Evolutionary conservation across 306 rosid genomes (phyloP).

Genomic region (Geum urbanum): DNA sequence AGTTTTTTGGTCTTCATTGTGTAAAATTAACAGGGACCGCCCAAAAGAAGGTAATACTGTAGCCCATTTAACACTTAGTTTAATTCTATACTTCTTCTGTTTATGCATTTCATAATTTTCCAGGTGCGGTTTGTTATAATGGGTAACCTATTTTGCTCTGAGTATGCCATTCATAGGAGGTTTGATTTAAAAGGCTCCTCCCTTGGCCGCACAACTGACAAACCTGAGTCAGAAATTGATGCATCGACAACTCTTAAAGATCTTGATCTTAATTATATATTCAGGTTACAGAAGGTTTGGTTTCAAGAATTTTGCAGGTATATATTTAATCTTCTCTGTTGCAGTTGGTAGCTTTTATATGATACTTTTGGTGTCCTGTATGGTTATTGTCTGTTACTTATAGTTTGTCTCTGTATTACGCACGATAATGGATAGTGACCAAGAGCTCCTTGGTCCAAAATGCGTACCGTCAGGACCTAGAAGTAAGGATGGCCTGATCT

Average conservation of each 20-base stretch:
- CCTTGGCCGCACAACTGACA: slow-evolving; percentile 74
- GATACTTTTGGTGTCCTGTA: neutral
- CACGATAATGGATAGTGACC: neutral
- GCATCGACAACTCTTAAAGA: slow-evolving; percentile 89
- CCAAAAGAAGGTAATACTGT: slow-evolving; percentile 73
- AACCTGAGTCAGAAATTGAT: slow-evolving; percentile 71
- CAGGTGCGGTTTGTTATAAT: slow-evolving; percentile 96
- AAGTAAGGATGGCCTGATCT: neutral
- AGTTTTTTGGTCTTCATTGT: slow-evolving; percentile 88
- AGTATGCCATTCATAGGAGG: slow-evolving; percentile 63
- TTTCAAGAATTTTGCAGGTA: slow-evolving; percentile 87
- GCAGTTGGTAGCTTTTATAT: neutral
- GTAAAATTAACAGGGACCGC: slow-evolving; percentile 66
- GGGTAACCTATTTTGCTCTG: slow-evolving; percentile 90
- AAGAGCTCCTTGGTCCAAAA: neutral
- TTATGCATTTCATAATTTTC: slow-evolving; percentile 14
- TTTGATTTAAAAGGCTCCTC: slow-evolving; percentile 95
- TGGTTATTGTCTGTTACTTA: neutral
- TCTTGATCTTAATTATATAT: slow-evolving; percentile 79
- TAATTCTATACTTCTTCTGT: neutral
- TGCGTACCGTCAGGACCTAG: neutral
- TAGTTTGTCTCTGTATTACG: neutral
- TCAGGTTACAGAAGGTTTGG: slow-evolving; percentile 77
- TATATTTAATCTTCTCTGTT: neutral
- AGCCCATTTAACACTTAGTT: slow-evolving; percentile 10